Evolutionary conservation across 106 monocot genomes (phyloP).

Genomic region (Amphibolis antarctica): DNA sequence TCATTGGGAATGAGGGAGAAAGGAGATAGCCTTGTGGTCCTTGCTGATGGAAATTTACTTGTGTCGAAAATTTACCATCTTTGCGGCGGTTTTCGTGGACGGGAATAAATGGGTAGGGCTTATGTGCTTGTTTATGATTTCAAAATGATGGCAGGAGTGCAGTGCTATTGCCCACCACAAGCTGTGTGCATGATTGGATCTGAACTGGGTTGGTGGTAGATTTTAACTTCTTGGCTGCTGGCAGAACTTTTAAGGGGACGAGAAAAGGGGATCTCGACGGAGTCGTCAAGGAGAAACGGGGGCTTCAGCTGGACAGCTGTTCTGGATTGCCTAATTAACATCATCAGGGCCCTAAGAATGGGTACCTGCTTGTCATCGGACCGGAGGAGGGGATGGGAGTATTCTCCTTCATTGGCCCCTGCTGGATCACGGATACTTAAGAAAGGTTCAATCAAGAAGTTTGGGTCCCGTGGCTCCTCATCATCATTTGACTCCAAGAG

Average conservation of each 20-base stretch:
- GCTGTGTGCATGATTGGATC: neutral
- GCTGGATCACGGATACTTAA: neutral
- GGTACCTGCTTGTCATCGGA: conserved; percentile 39
- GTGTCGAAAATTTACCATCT: neutral
- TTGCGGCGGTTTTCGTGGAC: neutral
- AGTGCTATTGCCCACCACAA: neutral
- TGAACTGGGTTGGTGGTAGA: neutral
- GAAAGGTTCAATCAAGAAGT: neutral
- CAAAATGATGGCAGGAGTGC: neutral
- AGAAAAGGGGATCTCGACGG: conserved; percentile 15
- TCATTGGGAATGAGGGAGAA: neutral
- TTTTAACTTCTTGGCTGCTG: neutral
- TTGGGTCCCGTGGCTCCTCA: no score
- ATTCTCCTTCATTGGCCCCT: neutral
- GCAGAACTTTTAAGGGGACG: neutral
- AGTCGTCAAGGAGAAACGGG: conserved; percentile 18
- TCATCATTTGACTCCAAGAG: neutral
- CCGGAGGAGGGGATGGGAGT: neutral
- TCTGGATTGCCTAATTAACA: conserved; percentile 38
- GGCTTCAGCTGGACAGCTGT: conserved; percentile 14
- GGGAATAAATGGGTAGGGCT: neutral
- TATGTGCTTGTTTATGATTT: neutral
- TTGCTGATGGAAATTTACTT: neutral
- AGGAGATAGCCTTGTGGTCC: neutral
- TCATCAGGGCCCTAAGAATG: conserved; percentile 39